Conservation (phyloP, 2,329 filamentous ascomycete species). For the Colletotrichum navitas region DNA sequence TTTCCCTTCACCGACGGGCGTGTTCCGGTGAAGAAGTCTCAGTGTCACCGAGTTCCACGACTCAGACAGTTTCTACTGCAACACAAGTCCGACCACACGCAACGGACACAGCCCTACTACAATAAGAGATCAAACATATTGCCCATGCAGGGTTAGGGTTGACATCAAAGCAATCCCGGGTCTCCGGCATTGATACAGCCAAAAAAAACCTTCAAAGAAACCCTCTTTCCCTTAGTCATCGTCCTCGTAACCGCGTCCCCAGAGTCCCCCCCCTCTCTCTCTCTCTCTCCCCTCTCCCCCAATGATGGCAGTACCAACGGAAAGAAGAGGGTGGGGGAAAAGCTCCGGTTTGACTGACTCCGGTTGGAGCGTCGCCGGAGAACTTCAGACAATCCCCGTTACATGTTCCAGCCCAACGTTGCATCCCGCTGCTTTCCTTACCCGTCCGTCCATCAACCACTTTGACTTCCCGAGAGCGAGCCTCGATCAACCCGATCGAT, state of each 20-base stretch:
- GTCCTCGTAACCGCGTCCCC: background rate
- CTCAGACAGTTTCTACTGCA: background rate
- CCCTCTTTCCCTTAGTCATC: slow-evolving; percentile 27
- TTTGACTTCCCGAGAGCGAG: slow-evolving; percentile 8
- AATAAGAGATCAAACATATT: background rate
- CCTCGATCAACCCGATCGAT: background rate
- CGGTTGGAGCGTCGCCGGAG: slow-evolving; percentile 7
- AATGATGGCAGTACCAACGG: slow-evolving; percentile 16
- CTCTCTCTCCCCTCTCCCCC: background rate
- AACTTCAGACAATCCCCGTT: slow-evolving; percentile 31
- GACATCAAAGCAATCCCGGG: slow-evolving; percentile 7
- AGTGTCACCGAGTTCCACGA: background rate
- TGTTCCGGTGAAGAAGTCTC: background rate
- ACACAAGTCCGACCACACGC: background rate
- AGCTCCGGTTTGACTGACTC: slow-evolving; percentile 9
- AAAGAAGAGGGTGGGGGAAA: background rate
- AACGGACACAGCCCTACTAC: background rate
- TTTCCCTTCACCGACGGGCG: background rate
- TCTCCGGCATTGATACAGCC: background rate
- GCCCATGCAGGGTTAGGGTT: slow-evolving; percentile 32
- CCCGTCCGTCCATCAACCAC: background rate
- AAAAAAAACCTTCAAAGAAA: background rate
- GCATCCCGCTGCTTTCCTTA: background rate
- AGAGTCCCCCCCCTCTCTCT: background rate
- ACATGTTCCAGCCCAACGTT: slow-evolving; percentile 14